Evolutionary conservation across 148 eudicot genomes (phyloP).

Genomic region (Pharnaceum exiguum): DNA sequence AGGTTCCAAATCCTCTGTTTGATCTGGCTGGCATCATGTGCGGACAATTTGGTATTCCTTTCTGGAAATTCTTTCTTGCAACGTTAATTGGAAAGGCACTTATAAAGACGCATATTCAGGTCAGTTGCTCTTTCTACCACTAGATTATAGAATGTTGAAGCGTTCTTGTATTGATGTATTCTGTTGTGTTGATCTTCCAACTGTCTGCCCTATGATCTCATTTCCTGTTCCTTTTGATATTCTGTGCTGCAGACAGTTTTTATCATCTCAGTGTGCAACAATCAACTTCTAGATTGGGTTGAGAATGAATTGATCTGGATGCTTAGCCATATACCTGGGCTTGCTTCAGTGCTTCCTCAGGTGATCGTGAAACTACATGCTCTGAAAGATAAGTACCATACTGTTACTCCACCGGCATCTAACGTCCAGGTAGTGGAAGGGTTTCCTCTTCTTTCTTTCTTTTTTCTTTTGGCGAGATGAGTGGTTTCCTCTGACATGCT

Average conservation of each 20-base stretch:
- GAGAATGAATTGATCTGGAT: conserved; percentile 89
- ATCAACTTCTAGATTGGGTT: conserved; percentile 91
- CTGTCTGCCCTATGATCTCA: too few species aligned
- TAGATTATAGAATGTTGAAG: background rate
- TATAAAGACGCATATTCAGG: conserved; percentile 96
- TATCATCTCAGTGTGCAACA: conserved; percentile 88
- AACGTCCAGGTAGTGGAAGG: conserved; percentile 54
- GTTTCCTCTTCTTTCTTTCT: background rate
- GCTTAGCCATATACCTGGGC: conserved; percentile 72
- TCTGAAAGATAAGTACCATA: conserved; percentile 72
- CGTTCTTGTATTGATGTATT: background rate
- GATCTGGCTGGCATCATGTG: conserved; percentile 99
- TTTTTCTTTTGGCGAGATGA: background rate
- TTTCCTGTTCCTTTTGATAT: background rate
- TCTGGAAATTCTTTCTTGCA: conserved; percentile 93
- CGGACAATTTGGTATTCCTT: conserved; percentile 94
- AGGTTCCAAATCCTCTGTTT: conserved; percentile 98
- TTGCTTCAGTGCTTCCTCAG: conserved; percentile 53
- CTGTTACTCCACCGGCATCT: conserved; percentile 53
- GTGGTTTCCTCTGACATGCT: background rate
- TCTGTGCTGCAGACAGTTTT: conserved; percentile 68
- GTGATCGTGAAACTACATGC: conserved; percentile 67
- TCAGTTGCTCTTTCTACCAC: conserved; percentile 11
- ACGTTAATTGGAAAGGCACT: conserved; percentile 88
- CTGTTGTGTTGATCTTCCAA: conserved; percentile 14